phyloP scores from a whole-genome alignment of 2,329 filamentous ascomycete genomes.

The Lithohypha guttulata region DNA sequence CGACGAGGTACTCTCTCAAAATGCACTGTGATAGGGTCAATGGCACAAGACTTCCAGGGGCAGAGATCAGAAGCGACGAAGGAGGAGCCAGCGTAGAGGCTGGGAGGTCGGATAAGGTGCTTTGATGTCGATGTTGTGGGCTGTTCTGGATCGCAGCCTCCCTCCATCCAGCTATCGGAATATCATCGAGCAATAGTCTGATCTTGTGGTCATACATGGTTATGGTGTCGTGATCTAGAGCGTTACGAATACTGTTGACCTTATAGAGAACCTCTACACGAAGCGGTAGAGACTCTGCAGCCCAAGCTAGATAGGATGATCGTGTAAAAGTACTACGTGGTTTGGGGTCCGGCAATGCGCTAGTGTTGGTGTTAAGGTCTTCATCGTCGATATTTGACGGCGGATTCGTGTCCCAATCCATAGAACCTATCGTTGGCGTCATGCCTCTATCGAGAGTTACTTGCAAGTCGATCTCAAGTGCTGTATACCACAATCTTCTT shows the following conservation, averaged over 20 bases:
- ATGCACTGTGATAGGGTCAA: constrained; percentile 21
- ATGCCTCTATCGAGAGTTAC: constrained; percentile 46
- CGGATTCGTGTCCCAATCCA: constrained; percentile 38
- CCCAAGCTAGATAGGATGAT: constrained; percentile 23
- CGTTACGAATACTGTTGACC: constrained; percentile 23
- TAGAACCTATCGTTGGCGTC: constrained; percentile 34
- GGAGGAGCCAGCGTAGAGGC: background rate
- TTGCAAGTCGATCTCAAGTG: constrained; percentile 47
- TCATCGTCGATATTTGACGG: constrained; percentile 29
- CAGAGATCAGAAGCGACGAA: background rate
- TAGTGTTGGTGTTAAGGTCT: constrained; percentile 17
- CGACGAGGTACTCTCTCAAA: constrained; percentile 24
- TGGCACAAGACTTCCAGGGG: background rate
- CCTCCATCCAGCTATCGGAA: constrained; percentile 19
- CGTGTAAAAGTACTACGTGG: constrained; percentile 20
- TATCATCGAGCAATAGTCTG: constrained; percentile 19
- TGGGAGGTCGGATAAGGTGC: constrained; percentile 13
- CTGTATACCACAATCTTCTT: constrained; percentile 46
- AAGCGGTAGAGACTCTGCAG: constrained; percentile 21
- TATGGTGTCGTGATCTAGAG: constrained; percentile 22
- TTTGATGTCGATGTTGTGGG: background rate
- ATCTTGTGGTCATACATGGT: constrained; percentile 23
- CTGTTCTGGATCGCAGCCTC: constrained; percentile 1
- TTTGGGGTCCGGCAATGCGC: constrained; percentile 17
- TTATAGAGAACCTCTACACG: constrained; percentile 23